Conservation (phyloP, 208 protist species). For the Phytomonas francai region DNA sequence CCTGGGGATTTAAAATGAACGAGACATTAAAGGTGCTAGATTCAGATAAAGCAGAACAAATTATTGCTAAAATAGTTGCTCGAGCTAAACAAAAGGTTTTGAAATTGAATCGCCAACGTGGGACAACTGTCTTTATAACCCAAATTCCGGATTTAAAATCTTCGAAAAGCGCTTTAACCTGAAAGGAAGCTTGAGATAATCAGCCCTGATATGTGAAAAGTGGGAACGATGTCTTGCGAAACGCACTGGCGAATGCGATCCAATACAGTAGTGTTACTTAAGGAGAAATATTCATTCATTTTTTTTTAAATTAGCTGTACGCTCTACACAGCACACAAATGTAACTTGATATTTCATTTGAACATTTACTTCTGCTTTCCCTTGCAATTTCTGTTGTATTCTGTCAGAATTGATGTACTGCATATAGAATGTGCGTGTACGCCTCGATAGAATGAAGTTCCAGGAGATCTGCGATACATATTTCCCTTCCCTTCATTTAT, state of each 20-base stretch:
- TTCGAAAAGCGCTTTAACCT: neutral
- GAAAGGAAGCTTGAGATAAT: neutral
- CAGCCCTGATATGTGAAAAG: neutral
- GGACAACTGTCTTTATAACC: constrained; percentile 23
- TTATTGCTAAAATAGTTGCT: constrained; percentile 12
- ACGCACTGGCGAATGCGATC: neutral
- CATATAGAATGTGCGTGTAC: neutral
- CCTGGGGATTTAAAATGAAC: constrained; percentile 83
- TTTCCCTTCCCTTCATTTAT: neutral
- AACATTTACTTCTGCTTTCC: neutral
- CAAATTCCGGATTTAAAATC: constrained; percentile 8
- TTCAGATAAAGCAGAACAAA: constrained; percentile 15
- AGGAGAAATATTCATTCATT: neutral
- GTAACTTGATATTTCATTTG: neutral
- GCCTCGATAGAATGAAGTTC: neutral
- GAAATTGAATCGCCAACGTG: neutral
- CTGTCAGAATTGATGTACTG: neutral
- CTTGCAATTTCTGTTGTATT: constrained; percentile 5
- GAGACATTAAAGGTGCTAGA: constrained; percentile 19
- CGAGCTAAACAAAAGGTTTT: constrained; percentile 13
- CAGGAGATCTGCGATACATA: neutral
- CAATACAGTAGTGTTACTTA: neutral
- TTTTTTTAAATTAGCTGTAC: neutral
- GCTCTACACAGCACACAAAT: neutral
- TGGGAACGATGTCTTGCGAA: neutral